A percentile compares a stretch with the other conserved stretches of the same genome.
phyloP scores from a whole-genome alignment of 1,139 yeast species.

The Candida tetrigidarum region DNA sequence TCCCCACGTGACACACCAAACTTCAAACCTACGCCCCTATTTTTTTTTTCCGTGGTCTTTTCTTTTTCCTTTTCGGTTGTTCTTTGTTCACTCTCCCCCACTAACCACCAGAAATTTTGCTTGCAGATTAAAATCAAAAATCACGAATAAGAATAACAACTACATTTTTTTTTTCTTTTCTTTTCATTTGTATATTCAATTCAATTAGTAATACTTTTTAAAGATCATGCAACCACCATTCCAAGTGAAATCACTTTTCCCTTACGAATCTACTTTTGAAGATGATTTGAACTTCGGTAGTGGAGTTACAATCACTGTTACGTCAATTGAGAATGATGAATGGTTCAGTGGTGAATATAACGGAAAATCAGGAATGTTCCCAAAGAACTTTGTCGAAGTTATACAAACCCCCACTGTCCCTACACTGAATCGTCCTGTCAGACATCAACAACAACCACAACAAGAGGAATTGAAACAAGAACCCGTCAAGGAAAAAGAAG shows the following conservation, averaged over 20 bases:
- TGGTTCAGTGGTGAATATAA: conserved; percentile 81
- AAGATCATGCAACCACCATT: conserved; percentile 48
- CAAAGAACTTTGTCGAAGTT: conserved; percentile 75
- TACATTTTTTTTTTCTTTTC: background rate
- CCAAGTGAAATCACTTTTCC: conserved; percentile 69
- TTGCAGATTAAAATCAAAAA: background rate
- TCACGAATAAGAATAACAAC: too few species aligned
- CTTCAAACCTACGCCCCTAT: conserved; percentile 4
- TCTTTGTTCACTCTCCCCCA: background rate
- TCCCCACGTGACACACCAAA: too few species aligned
- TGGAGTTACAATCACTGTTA: conserved; percentile 75
- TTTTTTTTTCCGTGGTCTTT: too few species aligned
- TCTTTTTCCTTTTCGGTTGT: background rate
- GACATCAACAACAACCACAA: conserved; percentile 9
- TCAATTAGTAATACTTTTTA: background rate
- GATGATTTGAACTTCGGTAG: conserved; percentile 78
- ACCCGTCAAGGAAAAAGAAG: background rate
- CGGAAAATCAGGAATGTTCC: conserved; percentile 78
- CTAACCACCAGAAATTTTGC: background rate
- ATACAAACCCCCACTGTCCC: conserved; percentile 21
- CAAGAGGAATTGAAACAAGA: conserved; percentile 1
- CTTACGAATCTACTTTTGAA: conserved; percentile 76
- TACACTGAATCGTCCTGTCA: conserved; percentile 16
- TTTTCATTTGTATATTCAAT: background rate
- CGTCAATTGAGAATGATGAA: conserved; percentile 66